These are phyloP conservation scores for Tubosaeta sp. DNA, from an alignment of 768 basidiomycete genomes.

Conservation along the genomic window DNA sequence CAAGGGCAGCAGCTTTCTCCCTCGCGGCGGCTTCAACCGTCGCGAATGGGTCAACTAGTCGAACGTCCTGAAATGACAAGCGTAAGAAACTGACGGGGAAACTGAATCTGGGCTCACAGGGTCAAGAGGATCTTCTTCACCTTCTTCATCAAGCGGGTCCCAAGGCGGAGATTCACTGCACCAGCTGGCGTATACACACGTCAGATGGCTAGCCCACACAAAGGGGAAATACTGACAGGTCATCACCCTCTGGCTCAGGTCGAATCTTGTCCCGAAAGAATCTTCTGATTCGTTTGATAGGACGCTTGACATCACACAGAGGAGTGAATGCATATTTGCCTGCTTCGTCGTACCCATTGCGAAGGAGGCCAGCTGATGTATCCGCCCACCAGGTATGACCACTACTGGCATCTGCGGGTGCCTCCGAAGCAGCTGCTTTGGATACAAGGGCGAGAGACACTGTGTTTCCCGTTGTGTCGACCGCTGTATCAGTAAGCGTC, in stretches of 20 bases:
- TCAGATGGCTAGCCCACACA: not conserved
- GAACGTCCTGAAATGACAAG: conserved; percentile 2
- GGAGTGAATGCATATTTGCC: conserved; percentile 19
- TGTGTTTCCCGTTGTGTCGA: conserved; percentile 5
- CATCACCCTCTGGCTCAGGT: conserved; percentile 12
- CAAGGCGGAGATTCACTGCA: conserved; percentile 16
- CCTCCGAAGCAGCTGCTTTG: conserved; percentile 1
- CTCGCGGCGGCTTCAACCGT: not conserved
- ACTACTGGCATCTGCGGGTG: not conserved
- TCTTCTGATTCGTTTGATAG: conserved; percentile 2
- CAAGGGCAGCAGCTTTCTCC: not conserved
- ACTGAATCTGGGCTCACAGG: conserved; percentile 7
- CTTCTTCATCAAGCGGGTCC: conserved; percentile 26
- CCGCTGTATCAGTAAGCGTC: conserved; percentile 8
- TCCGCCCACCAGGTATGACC: conserved; percentile 19
- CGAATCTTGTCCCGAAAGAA: conserved; percentile 14
- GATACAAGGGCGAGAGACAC: conserved; percentile 21
- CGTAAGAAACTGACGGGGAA: not conserved
- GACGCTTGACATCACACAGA: conserved; percentile 17
- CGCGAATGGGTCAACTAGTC: conserved; percentile 9
- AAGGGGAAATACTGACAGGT: conserved; percentile 13
- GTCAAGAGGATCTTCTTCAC: conserved; percentile 18
- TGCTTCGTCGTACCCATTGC: conserved; percentile 13
- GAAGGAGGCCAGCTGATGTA: conserved; percentile 13
- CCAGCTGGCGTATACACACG: conserved; percentile 15